These are phyloP conservation scores for Camillea tinctor DNA, from an alignment of 2,329 filamentous ascomycete species.

Conservation along the genomic window DNA sequence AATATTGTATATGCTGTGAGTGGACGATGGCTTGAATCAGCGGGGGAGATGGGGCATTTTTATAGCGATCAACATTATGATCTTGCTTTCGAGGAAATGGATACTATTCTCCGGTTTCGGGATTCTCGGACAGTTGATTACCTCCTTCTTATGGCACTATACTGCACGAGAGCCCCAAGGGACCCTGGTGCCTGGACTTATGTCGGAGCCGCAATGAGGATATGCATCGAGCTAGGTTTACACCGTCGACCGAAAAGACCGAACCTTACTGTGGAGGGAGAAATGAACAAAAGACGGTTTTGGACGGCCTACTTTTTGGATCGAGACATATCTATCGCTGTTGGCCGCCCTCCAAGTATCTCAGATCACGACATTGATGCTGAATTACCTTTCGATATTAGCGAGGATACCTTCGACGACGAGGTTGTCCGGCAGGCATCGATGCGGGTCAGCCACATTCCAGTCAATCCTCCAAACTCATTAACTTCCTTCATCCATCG, in stretches of 20 bases:
- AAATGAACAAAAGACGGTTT: constrained; percentile 32
- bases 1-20: constrained; percentile 31
- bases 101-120: constrained; percentile 26
- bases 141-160: constrained; percentile 30
- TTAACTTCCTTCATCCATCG: constrained; percentile 32
- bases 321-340: constrained; percentile 30
- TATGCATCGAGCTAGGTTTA: constrained; percentile 31
- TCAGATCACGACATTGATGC: constrained; percentile 33
- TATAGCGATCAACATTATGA: constrained; percentile 32
- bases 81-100: constrained; percentile 28
- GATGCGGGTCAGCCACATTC: constrained; percentile 17
- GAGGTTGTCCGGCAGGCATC: constrained; percentile 26
- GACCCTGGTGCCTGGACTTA: constrained; percentile 33
- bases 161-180: constrained; percentile 31
- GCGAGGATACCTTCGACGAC: constrained; percentile 25
- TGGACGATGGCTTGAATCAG: constrained; percentile 32
- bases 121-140: constrained; percentile 31
- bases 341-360: constrained; percentile 29
- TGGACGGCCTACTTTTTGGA: constrained; percentile 33
- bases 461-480: constrained; percentile 24
- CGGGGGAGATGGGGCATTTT: constrained; percentile 31
- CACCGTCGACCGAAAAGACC: constrained; percentile 27
- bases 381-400: constrained; percentile 29
- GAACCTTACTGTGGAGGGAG: constrained; percentile 23
- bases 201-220: constrained; percentile 28